These are phyloP conservation scores for Dittrichia graveolens DNA, from an alignment of 129 eudicot genomes.

Conservation along the genomic window DNA sequence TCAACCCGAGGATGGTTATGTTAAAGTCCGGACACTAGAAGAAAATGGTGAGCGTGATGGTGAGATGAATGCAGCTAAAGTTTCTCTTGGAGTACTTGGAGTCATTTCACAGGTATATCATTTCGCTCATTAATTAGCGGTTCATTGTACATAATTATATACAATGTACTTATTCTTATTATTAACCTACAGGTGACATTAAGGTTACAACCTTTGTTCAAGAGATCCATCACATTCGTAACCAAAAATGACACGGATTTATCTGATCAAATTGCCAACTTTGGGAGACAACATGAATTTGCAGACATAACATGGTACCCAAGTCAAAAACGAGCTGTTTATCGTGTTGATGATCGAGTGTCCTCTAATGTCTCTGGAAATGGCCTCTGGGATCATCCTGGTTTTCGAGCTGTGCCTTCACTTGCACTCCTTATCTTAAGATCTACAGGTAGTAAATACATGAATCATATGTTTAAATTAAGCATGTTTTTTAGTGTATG, in stretches of 20 bases:
- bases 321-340: slow-evolving; percentile 46
- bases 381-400: slow-evolving; percentile 60
- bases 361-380: slow-evolving; percentile 49
- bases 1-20: slow-evolving; percentile 51
- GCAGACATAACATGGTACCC: slow-evolving; percentile 60
- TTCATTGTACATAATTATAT: not conserved
- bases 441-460: slow-evolving; percentile 41
- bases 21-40: slow-evolving; percentile 43
- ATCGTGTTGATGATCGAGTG: slow-evolving; percentile 70
- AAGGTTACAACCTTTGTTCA: slow-evolving; percentile 67
- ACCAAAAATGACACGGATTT: slow-evolving; percentile 51
- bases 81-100: slow-evolving; percentile 93
- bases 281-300: slow-evolving; percentile 66
- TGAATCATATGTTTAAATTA: not conserved
- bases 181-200: slow-evolving; percentile 58
- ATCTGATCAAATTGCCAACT: slow-evolving; percentile 48
- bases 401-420: slow-evolving; percentile 60
- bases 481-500: not conserved
- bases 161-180: not conserved
- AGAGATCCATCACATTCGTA: slow-evolving; percentile 59
- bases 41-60: slow-evolving; percentile 23
- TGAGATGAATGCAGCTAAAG: slow-evolving; percentile 71
- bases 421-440: slow-evolving; percentile 45
- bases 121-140: not conserved
- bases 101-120: slow-evolving; percentile 64